phyloP scores from a whole-genome alignment of 208 protist species.

The Trichomonas vaginalis region DNA sequence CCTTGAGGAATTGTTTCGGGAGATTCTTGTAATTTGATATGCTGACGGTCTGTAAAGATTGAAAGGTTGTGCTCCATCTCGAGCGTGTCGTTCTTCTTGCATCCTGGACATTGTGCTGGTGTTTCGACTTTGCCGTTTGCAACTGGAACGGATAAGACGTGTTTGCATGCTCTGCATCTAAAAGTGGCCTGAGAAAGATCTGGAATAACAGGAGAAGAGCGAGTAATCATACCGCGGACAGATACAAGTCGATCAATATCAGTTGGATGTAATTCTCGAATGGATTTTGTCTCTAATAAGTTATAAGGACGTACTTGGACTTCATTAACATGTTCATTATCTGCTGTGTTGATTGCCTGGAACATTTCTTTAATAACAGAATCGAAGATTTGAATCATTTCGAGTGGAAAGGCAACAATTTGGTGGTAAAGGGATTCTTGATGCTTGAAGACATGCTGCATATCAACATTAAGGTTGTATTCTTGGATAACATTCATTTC shows the following conservation, averaged over 20 bases:
- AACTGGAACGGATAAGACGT: slow-evolving; percentile 47
- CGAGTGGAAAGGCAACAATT: not conserved
- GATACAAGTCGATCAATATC: slow-evolving; percentile 61
- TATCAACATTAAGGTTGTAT: not conserved
- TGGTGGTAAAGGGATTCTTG: not conserved
- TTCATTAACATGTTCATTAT: not conserved
- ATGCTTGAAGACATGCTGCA: not conserved
- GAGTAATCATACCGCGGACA: slow-evolving; percentile 61
- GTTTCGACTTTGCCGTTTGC: slow-evolving; percentile 76
- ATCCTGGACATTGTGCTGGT: slow-evolving; percentile 41
- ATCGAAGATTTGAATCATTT: not conserved
- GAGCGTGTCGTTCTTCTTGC: slow-evolving; percentile 20
- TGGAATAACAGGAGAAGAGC: slow-evolving; percentile 33
- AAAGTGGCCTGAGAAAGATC: slow-evolving; percentile 16
- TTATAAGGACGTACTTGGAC: slow-evolving; percentile 54
- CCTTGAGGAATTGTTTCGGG: slow-evolving; percentile 87
- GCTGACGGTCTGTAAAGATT: slow-evolving; percentile 48
- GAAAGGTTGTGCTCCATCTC: slow-evolving; percentile 59
- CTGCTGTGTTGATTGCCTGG: not conserved
- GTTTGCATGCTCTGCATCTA: slow-evolving; percentile 57
- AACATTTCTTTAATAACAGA: not conserved
- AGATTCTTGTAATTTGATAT: slow-evolving; percentile 87
- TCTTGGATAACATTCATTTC: not conserved
- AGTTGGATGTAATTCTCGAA: slow-evolving; percentile 57
- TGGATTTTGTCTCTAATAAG: slow-evolving; percentile 35